Evolutionary conservation across 768 basidiomycete genomes (phyloP).

Genomic region (Crucibulum laeve): DNA sequence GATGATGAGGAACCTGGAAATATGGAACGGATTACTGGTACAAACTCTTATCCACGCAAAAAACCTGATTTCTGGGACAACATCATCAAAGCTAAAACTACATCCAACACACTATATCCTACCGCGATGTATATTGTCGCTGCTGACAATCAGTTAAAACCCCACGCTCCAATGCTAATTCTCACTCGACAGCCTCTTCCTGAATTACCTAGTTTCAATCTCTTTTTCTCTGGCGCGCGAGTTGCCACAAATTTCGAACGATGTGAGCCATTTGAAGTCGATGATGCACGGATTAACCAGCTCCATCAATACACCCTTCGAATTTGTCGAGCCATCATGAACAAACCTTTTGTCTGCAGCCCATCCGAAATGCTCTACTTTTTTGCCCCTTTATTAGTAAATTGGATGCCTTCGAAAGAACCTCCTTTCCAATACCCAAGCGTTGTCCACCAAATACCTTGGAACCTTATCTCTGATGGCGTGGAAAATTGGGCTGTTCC

Average conservation of each 20-base stretch:
- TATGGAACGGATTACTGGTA: slow-evolving; percentile 31
- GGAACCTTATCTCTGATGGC: slow-evolving; percentile 55
- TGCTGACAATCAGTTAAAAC: slow-evolving; percentile 21
- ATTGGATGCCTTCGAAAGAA: slow-evolving; percentile 29
- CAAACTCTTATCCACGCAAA: slow-evolving; percentile 53
- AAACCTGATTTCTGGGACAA: slow-evolving; percentile 67
- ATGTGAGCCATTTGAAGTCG: slow-evolving; percentile 45
- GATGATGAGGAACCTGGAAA: slow-evolving; percentile 13
- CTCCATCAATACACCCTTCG: slow-evolving; percentile 63
- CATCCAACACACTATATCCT: slow-evolving; percentile 45
- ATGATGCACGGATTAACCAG: slow-evolving; percentile 37
- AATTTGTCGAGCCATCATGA: slow-evolving; percentile 55
- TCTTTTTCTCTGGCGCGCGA: slow-evolving; percentile 54
- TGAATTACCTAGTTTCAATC: slow-evolving; percentile 43
- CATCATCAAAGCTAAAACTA: slow-evolving; percentile 18
- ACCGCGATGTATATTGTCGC: slow-evolving; percentile 41
- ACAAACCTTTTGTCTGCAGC: slow-evolving; percentile 62
- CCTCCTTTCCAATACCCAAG: slow-evolving; percentile 23
- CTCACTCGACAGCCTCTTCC: slow-evolving; percentile 70
- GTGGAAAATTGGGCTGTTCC: slow-evolving; percentile 48
- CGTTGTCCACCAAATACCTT: slow-evolving; percentile 49
- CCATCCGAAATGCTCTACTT: slow-evolving; percentile 58
- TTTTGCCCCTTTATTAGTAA: slow-evolving; percentile 51
- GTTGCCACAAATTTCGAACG: slow-evolving; percentile 37
- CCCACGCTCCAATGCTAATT: slow-evolving; percentile 58